These are phyloP conservation scores for Solanum chaucha DNA, from an alignment of 257 asterid genomes.

Conservation along the genomic window DNA sequence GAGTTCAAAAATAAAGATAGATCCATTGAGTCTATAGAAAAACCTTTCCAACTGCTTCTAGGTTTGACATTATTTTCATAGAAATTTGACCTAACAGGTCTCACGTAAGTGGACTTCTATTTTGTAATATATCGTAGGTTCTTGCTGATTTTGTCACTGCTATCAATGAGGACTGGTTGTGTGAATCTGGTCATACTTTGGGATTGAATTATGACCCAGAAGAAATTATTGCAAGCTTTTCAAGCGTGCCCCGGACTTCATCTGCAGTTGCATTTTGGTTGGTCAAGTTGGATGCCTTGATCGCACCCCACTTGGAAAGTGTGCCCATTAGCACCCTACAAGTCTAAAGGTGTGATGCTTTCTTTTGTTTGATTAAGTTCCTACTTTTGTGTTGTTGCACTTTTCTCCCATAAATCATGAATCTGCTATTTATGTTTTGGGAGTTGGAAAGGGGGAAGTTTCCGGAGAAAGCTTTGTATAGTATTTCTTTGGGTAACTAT, in stretches of 20 bases:
- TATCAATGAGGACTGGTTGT: constrained; percentile 69
- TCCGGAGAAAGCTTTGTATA: not conserved
- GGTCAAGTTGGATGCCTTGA: constrained; percentile 66
- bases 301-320: constrained; percentile 37
- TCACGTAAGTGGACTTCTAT: not conserved
- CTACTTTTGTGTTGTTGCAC: not conserved
- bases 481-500: not conserved
- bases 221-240: constrained; percentile 51
- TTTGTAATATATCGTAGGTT: constrained; percentile 42
- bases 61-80: not conserved
- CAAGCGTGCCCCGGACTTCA: constrained; percentile 68
- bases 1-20: not conserved
- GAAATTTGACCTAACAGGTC: not conserved
- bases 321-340: constrained; percentile 16
- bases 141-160: constrained; percentile 76
- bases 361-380: not conserved
- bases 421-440: not conserved
- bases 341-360: constrained; percentile 36
- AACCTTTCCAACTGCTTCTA: not conserved
- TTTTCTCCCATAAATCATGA: not conserved
- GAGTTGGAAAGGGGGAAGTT: not conserved
- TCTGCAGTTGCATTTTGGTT: constrained; percentile 90
- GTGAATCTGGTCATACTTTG: constrained; percentile 16
- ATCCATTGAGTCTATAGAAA: not conserved
- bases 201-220: constrained; percentile 36